phyloP scores from a whole-genome alignment of 371 early-diverging fungal genomes.

The Thermomucor indicae-seudaticae region DNA sequence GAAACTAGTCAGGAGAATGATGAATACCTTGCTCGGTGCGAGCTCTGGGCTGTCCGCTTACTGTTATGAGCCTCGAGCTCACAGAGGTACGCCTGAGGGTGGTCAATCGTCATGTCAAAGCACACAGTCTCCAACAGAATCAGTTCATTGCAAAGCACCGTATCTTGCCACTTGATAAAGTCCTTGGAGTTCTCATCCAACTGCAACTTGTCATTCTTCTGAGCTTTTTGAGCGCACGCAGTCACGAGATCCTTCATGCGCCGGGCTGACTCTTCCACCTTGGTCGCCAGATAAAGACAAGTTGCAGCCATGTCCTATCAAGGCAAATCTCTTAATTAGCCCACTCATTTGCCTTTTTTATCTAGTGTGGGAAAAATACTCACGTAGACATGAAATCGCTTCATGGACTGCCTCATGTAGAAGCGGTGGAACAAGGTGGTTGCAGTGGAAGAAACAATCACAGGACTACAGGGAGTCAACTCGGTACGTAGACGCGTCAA shows the following conservation, averaged over 20 bases:
- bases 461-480: constrained; percentile 39
- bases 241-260: constrained; percentile 56
- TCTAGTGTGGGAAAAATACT: constrained; percentile 15
- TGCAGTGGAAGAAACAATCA: constrained; percentile 66
- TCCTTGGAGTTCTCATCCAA: constrained; percentile 50
- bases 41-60: too few species aligned
- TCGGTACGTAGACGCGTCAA: not conserved
- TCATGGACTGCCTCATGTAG: constrained; percentile 75
- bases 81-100: too few species aligned
- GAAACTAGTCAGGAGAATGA: too few species aligned
- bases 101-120: constrained; percentile 73
- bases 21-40: too few species aligned
- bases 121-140: constrained; percentile 68
- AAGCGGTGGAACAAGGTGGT: constrained; percentile 77
- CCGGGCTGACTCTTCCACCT: constrained; percentile 76
- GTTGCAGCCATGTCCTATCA: constrained; percentile 77
- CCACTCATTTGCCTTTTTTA: not conserved
- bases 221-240: constrained; percentile 55
- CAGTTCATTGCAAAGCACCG: constrained; percentile 64
- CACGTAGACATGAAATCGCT: constrained; percentile 61
- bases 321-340: not conserved
- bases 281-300: constrained; percentile 71
- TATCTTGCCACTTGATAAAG: constrained; percentile 68
- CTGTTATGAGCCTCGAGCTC: too few species aligned
- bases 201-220: constrained; percentile 51